Evolutionary conservation across 23 red algal genomes (phyloP), one percentile per base, ranked within the genome.

Genomic region (Gracilaria gracilis): DNA sequence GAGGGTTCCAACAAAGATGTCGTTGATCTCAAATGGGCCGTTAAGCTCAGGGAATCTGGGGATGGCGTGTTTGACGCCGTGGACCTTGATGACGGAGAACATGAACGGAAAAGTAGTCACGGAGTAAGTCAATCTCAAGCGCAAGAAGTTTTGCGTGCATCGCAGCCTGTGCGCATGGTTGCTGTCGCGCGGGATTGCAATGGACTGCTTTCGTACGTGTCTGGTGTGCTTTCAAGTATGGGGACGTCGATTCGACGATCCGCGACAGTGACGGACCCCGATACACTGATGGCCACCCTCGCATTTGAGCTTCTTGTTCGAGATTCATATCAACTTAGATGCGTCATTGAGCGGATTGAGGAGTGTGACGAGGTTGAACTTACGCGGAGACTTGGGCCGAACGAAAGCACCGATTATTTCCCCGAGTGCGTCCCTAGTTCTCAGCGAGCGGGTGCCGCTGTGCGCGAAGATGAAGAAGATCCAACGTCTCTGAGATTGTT

Each of bases 241-340:
- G 95, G 95, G 16, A 94, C 86, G 57, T 91, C 89, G 17, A 98
- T 98, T 33, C 74, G 78, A 9, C 85, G 92, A 23, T 85, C 91
- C 0, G 53, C 81, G 21, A 94, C 86, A 23, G 31, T 75, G 15
- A 94, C 83, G 36, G 78, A 98, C 67, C 44, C 73, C 23, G 55
- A 88, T 35, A 79, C 66, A 3, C 64, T 87, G 17, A 64, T 86
- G 23, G 95, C 95, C 14, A 93, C 85, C 17, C 78, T 98, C 2
- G 85, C 90, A 40, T 98, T 94, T 75, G 95, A 98, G 81, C 54
- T 98, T 16, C 81, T 98, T 12, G 88, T 98, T 14, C 55, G 84
- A 20, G 86, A 98, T 44, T 70, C 74, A 36, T 88, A 84, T 14
- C 88, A 93, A 24, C 64, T 97, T 5, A 46, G 66, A 20, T 37